Percentiles rank a stretch among this genome's conserved stretches.
Conservation (phyloP, 495 filamentous ascomycete genomes). For the Amphirosellinia nigrospora region DNA sequence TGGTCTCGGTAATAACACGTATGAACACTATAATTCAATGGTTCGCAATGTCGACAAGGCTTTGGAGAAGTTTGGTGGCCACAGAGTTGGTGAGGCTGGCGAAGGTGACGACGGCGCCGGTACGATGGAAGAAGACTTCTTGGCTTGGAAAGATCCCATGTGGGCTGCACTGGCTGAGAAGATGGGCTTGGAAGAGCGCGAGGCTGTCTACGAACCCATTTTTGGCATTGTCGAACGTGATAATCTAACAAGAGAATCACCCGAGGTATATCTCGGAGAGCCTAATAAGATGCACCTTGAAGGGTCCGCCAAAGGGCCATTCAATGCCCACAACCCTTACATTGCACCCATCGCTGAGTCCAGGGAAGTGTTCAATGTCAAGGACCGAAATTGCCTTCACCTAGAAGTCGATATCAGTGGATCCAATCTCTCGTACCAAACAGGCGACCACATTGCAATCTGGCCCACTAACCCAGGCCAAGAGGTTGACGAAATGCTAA, state of each 20-base stretch:
- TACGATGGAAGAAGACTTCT: constrained; percentile 99
- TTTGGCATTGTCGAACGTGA: constrained; percentile 83
- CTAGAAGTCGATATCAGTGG: constrained; percentile 92
- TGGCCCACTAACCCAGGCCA: constrained; percentile 96
- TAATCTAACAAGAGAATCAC: constrained; percentile 73
- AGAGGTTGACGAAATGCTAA: constrained; percentile 90
- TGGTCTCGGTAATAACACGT: constrained; percentile 97
- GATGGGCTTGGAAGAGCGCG: constrained; percentile 91
- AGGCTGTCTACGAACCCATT: constrained; percentile 93
- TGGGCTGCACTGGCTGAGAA: constrained; percentile 82
- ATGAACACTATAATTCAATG: constrained; percentile 99
- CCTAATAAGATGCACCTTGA: constrained; percentile 96
- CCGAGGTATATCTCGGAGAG: constrained; percentile 92
- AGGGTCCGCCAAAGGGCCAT: constrained; percentile 83
- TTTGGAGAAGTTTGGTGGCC: constrained; percentile 79
- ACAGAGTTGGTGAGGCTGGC: constrained; percentile 83
- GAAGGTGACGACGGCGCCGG: constrained; percentile 98
- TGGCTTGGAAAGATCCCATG: constrained; percentile 99
- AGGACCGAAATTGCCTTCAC: constrained; percentile 93
- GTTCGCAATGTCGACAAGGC: constrained; percentile 86
- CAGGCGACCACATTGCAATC: constrained; percentile 94
- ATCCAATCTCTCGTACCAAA: constrained; percentile 89
- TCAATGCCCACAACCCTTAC: constrained; percentile 95
- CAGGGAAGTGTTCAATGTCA: constrained; percentile 86
- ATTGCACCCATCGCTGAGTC: constrained; percentile 94